A percentile compares a stretch with the other conserved stretches of the same genome.
Evolutionary conservation across 2,329 filamentous ascomycete species (phyloP).

Genomic region (Rhexocercosporidium sp.): DNA sequence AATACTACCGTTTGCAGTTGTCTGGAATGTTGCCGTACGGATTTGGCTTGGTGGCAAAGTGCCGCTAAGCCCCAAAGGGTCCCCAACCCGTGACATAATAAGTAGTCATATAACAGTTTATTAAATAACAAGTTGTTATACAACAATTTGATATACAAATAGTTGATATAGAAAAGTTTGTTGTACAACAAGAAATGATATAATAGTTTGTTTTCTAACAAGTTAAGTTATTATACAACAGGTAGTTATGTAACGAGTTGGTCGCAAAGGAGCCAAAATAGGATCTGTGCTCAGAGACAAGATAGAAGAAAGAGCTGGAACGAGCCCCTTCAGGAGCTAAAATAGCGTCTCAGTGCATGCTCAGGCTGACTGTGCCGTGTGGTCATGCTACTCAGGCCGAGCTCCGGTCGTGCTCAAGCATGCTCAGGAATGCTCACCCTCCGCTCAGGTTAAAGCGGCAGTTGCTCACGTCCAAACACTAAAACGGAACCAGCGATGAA

Average conservation of each 20-base stretch:
- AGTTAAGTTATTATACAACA: too few species aligned
- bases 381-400: too few species aligned
- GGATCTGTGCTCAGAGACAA: conserved; percentile 9
- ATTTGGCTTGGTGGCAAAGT: too few species aligned
- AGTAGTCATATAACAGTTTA: conserved; percentile 5
- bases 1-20: too few species aligned
- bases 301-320: conserved; percentile 4
- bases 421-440: too few species aligned
- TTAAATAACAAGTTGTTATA: conserved; percentile 8
- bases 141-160: conserved; percentile 1
- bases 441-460: too few species aligned
- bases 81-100: too few species aligned
- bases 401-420: too few species aligned
- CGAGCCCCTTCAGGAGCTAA: conserved; percentile 19
- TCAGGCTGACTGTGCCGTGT: conserved; percentile 23
- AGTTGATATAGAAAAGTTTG: background rate
- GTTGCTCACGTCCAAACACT: too few species aligned
- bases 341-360: conserved; percentile 20
- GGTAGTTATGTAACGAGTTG: conserved; percentile 9
- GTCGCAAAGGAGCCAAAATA: conserved; percentile 14
- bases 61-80: too few species aligned
- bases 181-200: conserved; percentile 6
- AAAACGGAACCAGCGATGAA: too few species aligned
- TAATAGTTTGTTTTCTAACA: conserved; percentile 7
- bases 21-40: too few species aligned